phyloP scores from a whole-genome alignment of 2,329 filamentous ascomycete species.

The Botrytis cinerea region DNA sequence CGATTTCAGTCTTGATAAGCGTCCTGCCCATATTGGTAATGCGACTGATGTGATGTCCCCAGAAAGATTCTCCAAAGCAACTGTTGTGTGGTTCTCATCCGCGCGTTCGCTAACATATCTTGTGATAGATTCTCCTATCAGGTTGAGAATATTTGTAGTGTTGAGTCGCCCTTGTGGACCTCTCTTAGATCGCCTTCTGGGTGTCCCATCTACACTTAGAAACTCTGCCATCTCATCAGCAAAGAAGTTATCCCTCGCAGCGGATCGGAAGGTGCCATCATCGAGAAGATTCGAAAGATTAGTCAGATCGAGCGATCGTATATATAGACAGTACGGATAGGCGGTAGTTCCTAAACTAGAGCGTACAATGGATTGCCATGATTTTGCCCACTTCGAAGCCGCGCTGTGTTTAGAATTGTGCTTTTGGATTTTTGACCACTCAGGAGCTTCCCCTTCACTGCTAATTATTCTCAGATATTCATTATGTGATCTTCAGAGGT shows the following conservation, averaged over 20 bases:
- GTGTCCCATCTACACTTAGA: slow-evolving; percentile 39
- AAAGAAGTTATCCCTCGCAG: slow-evolving; percentile 45
- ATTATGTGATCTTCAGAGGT: slow-evolving; percentile 48
- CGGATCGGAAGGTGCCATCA: slow-evolving; percentile 46
- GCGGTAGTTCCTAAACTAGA: slow-evolving; percentile 64
- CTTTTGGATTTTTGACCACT: slow-evolving; percentile 22
- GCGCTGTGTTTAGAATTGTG: slow-evolving; percentile 17
- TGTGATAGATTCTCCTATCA: slow-evolving; percentile 59
- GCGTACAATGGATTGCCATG: slow-evolving; percentile 69
- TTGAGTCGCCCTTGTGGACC: slow-evolving; percentile 40
- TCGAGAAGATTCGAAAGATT: slow-evolving; percentile 61
- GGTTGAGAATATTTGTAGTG: slow-evolving; percentile 44
- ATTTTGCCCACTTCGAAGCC: slow-evolving; percentile 56
- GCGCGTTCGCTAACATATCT: slow-evolving; percentile 49
- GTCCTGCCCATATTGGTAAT: slow-evolving; percentile 60
- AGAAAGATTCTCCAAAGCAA: slow-evolving; percentile 59
- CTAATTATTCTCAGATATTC: slow-evolving; percentile 47
- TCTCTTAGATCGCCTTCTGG: slow-evolving; percentile 37
- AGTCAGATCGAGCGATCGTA: slow-evolving; percentile 63
- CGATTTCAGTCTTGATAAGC: slow-evolving; percentile 57
- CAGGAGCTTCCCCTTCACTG: slow-evolving; percentile 45
- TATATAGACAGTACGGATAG: slow-evolving; percentile 70
- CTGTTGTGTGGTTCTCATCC: slow-evolving; percentile 47
- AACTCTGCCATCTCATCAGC: slow-evolving; percentile 43
- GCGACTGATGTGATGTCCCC: slow-evolving; percentile 54